Evolutionary conservation across 2,329 filamentous ascomycete species (phyloP), one percentile per base, ranked within the genome.

Genomic region (Pseudogymnoascus verrucosus): DNA sequence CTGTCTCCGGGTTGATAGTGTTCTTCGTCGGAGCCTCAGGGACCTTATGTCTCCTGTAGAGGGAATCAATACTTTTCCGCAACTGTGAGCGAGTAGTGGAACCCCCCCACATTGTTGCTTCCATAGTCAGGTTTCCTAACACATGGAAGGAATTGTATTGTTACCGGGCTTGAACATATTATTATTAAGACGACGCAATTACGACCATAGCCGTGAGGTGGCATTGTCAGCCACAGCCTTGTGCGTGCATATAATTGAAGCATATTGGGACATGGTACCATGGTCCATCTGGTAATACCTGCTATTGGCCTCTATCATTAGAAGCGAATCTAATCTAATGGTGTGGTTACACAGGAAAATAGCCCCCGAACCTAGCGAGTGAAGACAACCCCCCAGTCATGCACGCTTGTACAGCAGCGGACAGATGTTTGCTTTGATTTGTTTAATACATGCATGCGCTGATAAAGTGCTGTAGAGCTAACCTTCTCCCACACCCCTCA

Each of bases 21-120:
- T 68, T 65, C 36, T 67, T 54, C 16, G 31, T 36, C 5, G 67
- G 67, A 11, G 23, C 10, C 28, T 64, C 62, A 39, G 67, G 67
- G 31, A 68, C n/a, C 14, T 63, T 12, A 57, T 64, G n/a, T 34
- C 63, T 31, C 8, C 4, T 16, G 10, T 39, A 23, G 16, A 69
- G 63, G n/a, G 23, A 39, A 42, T 19, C 62, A n/a, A 67, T 68
- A 7, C 37, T 39, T 19, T 59, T 8, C 21, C 51, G 36, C 19
- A 69, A 64, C 57, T 67, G 39, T 26, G n/a, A n/a, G 23, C 65
- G 65, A 6, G 64, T 68, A 23, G 65, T 63, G 12, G 23, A 6
- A 16, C 65, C 62, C 42, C 60, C 61, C 66, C 64, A 67, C 60
- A 68, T 64, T 42, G 34, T 44, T 60, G 21, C 42, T 51, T 51